phyloP scores from a whole-genome alignment of 1,284 basidiomycete species.

The Ustilago shanxiensis region DNA sequence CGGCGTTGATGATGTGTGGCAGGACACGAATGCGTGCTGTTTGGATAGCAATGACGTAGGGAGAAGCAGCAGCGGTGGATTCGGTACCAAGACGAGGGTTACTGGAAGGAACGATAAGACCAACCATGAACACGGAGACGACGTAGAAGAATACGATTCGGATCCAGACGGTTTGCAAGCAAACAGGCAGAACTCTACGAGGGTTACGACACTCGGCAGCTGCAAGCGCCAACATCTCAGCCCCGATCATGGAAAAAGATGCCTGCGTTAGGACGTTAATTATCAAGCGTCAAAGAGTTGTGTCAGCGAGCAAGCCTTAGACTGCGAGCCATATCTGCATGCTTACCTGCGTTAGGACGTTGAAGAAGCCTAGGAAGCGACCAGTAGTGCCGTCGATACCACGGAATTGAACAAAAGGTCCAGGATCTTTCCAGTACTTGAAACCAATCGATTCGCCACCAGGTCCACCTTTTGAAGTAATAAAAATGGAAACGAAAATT shows the following conservation, averaged over 20 bases:
- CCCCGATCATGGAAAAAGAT: slow-evolving; percentile 83
- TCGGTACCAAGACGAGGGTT: slow-evolving; percentile 30
- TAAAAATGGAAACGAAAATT: slow-evolving; percentile 56
- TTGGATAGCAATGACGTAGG: slow-evolving; percentile 69
- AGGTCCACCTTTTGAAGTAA: slow-evolving; percentile 43
- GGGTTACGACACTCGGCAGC: slow-evolving; percentile 76
- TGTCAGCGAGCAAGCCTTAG: too few species aligned
- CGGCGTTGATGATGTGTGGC: slow-evolving; percentile 78
- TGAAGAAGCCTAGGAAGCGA: slow-evolving; percentile 69
- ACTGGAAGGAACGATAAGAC: slow-evolving; percentile 55
- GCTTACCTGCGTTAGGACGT: slow-evolving; percentile 74
- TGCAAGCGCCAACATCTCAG: slow-evolving; percentile 88
- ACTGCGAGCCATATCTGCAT: too few species aligned
- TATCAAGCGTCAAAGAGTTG: too few species aligned
- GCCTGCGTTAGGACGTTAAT: slow-evolving; percentile 72
- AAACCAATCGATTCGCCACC: slow-evolving; percentile 43
- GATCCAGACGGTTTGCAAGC: slow-evolving; percentile 52
- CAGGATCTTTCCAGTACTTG: slow-evolving; percentile 69
- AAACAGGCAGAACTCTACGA: slow-evolving; percentile 58
- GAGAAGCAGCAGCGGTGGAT: slow-evolving; percentile 39
- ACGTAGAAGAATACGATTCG: slow-evolving; percentile 62
- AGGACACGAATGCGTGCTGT: slow-evolving; percentile 71
- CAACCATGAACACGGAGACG: slow-evolving; percentile 71
- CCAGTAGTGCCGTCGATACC: slow-evolving; percentile 73
- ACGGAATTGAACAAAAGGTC: slow-evolving; percentile 66